Evolutionary conservation across 371 early-diverging fungal genomes (phyloP).

Genomic region (Mucor sp.): DNA sequence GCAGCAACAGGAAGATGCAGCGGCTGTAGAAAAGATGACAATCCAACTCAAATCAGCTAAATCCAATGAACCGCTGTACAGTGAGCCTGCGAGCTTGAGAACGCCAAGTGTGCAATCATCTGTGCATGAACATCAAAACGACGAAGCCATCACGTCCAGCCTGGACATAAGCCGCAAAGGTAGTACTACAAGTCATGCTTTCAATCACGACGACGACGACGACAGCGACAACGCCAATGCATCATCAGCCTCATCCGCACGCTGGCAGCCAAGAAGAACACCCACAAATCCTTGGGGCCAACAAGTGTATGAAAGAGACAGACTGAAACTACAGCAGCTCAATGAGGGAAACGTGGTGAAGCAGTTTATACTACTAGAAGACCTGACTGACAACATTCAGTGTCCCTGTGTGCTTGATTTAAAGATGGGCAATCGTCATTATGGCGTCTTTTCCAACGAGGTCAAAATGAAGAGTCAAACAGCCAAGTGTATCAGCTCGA

Average conservation of each 20-base stretch:
- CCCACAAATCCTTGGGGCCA: conserved; percentile 22
- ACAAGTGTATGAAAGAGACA: conserved; percentile 24
- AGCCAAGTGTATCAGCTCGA: conserved; percentile 81
- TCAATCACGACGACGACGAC: background rate
- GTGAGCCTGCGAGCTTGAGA: background rate
- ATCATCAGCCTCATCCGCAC: conserved; percentile 1
- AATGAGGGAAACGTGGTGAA: conserved; percentile 18
- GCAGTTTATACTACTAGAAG: conserved; percentile 86
- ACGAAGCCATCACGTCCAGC: background rate
- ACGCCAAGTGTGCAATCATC: background rate
- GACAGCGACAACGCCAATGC: too few species aligned
- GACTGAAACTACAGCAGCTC: conserved; percentile 11
- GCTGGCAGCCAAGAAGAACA: conserved; percentile 13
- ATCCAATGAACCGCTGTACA: background rate
- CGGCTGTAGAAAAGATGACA: background rate
- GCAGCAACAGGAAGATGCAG: background rate
- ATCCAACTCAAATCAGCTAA: background rate
- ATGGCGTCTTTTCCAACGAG: conserved; percentile 78
- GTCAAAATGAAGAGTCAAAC: conserved; percentile 81
- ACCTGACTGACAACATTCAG: conserved; percentile 79
- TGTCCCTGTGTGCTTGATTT: conserved; percentile 91
- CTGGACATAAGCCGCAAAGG: background rate
- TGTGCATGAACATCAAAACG: background rate
- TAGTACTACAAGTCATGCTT: background rate
- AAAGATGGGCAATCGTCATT: conserved; percentile 95